Percentiles rank a stretch among this genome's conserved stretches.
Evolutionary conservation across 176 grass and related monocot species (phyloP).

Genomic region (Tillandsia fasciculata): DNA sequence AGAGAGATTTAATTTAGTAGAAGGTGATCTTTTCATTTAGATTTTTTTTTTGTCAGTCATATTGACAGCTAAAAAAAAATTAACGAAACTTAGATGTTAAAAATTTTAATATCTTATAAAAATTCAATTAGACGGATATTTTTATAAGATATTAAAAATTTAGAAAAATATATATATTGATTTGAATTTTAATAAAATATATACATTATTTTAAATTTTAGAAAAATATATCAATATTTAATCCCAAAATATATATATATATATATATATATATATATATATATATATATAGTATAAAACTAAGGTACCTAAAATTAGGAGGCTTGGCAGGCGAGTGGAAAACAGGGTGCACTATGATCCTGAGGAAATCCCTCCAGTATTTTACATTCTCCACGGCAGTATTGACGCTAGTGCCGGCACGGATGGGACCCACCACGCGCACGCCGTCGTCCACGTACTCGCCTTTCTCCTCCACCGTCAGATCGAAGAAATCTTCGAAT

Average conservation of each 20-base stretch:
- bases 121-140: no score
- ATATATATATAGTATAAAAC: neutral
- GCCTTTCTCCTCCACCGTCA: conserved; percentile 37
- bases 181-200: no score
- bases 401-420: conserved; percentile 54
- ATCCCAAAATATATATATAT: neutral
- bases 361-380: conserved; percentile 52
- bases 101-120: no score
- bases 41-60: no score
- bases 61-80: no score
- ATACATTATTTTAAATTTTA: no score
- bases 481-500: conserved; percentile 30
- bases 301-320: conserved; percentile 35
- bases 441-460: conserved; percentile 25
- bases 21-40: no score
- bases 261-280: neutral
- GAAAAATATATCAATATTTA: no score
- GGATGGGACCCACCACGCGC: conserved; percentile 42
- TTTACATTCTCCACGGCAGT: conserved; percentile 21
- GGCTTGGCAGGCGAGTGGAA: conserved; percentile 53
- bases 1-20: no score
- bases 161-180: no score
- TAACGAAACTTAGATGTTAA: no score
- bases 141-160: no score
- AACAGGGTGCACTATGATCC: conserved; percentile 58